phyloP scores from a whole-genome alignment of 805 yeast species.

The Yarrowia sp. region DNA sequence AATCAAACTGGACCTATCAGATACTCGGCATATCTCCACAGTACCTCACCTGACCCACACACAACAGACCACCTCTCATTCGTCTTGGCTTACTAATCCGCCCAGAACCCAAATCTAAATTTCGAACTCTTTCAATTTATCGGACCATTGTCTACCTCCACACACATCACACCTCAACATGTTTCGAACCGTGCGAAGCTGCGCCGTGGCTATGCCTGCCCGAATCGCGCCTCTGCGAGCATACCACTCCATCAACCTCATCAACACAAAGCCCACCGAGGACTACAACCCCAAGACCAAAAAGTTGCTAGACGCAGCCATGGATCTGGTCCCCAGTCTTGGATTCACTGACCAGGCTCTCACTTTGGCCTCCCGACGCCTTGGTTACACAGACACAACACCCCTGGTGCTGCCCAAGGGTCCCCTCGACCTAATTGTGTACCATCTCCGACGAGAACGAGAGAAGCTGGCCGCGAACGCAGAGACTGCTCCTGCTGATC shows the following conservation, averaged over 20 bases:
- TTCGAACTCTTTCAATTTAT: constrained; percentile 16
- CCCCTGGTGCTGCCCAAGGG: constrained; percentile 56
- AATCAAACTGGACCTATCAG: too few relatives aligned
- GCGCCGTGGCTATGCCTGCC: constrained; percentile 1
- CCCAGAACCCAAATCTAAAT: constrained; percentile 15
- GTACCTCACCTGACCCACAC: not conserved
- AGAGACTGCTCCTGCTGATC: constrained; percentile 19
- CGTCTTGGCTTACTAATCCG: constrained; percentile 6
- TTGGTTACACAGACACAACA: constrained; percentile 61
- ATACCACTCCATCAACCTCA: constrained; percentile 34
- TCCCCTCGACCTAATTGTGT: constrained; percentile 60
- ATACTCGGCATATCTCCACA: not conserved
- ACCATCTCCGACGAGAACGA: constrained; percentile 55
- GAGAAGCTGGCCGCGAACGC: constrained; percentile 39
- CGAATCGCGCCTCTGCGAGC: not conserved
- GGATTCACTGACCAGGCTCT: constrained; percentile 63
- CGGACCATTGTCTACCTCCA: constrained; percentile 5
- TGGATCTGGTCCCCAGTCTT: constrained; percentile 55
- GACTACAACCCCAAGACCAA: constrained; percentile 36
- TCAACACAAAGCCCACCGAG: constrained; percentile 38
- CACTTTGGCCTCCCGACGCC: constrained; percentile 56
- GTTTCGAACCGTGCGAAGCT: constrained; percentile 24
- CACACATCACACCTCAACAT: not conserved
- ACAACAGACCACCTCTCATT: too few relatives aligned
- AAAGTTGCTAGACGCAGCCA: constrained; percentile 46